Base-by-base conservation (phyloP, 2,329 filamentous ascomycete genomes). In the Cercospora zeae-maydis region DNA sequence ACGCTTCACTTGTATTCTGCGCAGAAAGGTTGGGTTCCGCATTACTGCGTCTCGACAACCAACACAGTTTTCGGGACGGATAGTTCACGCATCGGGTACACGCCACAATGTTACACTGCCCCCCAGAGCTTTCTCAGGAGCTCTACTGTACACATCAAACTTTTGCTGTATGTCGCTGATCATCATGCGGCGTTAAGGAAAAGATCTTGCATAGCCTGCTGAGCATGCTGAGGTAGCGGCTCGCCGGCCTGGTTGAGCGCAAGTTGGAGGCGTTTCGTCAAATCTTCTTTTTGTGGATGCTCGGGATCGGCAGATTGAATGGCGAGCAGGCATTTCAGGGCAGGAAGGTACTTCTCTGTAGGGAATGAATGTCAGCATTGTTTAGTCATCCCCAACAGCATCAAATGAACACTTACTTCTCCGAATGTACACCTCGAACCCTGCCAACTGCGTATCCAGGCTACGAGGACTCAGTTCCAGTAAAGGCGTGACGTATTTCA, bases 371-470 rank as follows among this genome's bases (percentile, higher is more conserved):
- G 45, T 67, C 49, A 36, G 21, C 14, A 58, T 54, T 39, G 64
- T 67, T 56, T 66, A n/a, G n/a, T n/a, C 45, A 24, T n/a, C 39
- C 24, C 37, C 2, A 8, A 21, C 24, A 21, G 19, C 14, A 30
- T 33, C 6, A 21, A 31, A 36, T 33, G 24, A 14, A 24, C 10
- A 80, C 88, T 82, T 85, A 96, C 92, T 87, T 80, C 89, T 84
- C 73, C 92, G 84, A 63, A 96, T 82, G 74, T 91, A 93, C 16
- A 99, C 89, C 78, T 98, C 93, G 71, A 97, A 98, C 4, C 92
- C 95, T 58, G 88, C 86, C 67, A 88, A 83, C 78, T 99, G 95
- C 21, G 86, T 90, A 65, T 95, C 87, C 53, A 96, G 85, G 74
- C 87, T 90, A 79, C 89, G 86, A 1, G 92, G 88, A 72, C 88